Percentiles rank a stretch among this genome's conserved stretches.
These are phyloP conservation scores for Oxytropis ochrocephala DNA, from an alignment of 306 rosid species.

Conservation along the genomic window DNA sequence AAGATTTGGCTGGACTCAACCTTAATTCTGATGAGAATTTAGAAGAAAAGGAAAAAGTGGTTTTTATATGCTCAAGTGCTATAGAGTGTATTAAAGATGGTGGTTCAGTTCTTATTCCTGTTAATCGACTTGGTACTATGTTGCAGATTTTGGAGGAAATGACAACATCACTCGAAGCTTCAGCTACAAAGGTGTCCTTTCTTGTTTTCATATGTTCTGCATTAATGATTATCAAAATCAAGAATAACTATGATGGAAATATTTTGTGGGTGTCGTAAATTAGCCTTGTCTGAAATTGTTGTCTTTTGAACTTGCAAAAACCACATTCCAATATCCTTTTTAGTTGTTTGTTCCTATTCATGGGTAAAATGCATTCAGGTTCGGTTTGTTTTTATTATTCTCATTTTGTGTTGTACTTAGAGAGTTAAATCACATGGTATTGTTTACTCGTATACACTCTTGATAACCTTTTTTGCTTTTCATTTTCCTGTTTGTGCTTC, in stretches of 20 bases:
- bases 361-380: not conserved
- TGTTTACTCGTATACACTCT: not conserved
- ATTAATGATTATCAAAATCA: not conserved
- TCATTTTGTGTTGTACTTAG: not conserved
- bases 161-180: slow-evolving; percentile 49
- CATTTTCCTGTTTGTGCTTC: not conserved
- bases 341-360: not conserved
- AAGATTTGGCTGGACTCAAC: slow-evolving; percentile 29
- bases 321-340: not conserved
- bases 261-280: not conserved
- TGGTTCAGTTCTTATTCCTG: slow-evolving; percentile 84
- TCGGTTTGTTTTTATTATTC: not conserved
- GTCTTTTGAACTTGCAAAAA: not conserved
- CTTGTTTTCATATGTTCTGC: not conserved
- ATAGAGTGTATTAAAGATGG: slow-evolving; percentile 56
- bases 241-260: not conserved
- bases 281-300: slow-evolving; percentile 6
- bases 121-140: slow-evolving; percentile 49
- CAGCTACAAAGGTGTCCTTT: slow-evolving; percentile 47
- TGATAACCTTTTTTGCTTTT: not conserved
- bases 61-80: slow-evolving; percentile 53
- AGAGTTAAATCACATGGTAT: not conserved
- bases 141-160: slow-evolving; percentile 79
- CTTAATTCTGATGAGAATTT: slow-evolving; percentile 34
- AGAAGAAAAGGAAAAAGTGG: slow-evolving; percentile 63